phyloP scores from a whole-genome alignment of 768 basidiomycete genomes.

The Kwoniella sp. region DNA sequence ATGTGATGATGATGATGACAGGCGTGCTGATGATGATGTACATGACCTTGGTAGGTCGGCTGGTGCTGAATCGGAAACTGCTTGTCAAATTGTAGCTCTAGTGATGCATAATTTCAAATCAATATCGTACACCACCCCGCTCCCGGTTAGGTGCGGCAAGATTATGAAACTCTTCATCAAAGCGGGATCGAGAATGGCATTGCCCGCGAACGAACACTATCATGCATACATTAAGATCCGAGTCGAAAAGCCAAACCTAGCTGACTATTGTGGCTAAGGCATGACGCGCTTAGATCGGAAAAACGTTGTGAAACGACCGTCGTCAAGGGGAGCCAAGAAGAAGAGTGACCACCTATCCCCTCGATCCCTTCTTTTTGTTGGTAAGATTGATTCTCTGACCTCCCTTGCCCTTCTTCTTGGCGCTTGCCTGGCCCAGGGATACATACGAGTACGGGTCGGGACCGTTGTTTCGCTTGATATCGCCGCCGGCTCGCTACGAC shows the following conservation, averaged over 20 bases:
- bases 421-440: constrained; percentile 72
- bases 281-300: no score
- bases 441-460: constrained; percentile 93
- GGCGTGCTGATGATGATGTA: no score
- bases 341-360: background rate
- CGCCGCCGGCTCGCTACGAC: constrained; percentile 85
- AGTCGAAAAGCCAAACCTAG: no score
- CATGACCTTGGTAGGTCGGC: background rate
- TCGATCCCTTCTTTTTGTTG: constrained; percentile 57
- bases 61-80: background rate
- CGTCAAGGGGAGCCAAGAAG: background rate
- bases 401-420: constrained; percentile 61
- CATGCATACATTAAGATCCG: no score
- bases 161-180: no score
- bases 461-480: constrained; percentile 79
- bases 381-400: constrained; percentile 43
- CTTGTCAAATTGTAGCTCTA: background rate
- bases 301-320: background rate
- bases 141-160: no score
- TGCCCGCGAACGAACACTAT: no score
- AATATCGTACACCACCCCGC: no score
- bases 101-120: no score
- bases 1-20: no score
- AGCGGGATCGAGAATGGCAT: no score
- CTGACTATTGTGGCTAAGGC: no score